These are phyloP conservation scores for Talaromyces sp. DNA, from an alignment of 2,329 filamentous ascomycete species.

Conservation along the genomic window DNA sequence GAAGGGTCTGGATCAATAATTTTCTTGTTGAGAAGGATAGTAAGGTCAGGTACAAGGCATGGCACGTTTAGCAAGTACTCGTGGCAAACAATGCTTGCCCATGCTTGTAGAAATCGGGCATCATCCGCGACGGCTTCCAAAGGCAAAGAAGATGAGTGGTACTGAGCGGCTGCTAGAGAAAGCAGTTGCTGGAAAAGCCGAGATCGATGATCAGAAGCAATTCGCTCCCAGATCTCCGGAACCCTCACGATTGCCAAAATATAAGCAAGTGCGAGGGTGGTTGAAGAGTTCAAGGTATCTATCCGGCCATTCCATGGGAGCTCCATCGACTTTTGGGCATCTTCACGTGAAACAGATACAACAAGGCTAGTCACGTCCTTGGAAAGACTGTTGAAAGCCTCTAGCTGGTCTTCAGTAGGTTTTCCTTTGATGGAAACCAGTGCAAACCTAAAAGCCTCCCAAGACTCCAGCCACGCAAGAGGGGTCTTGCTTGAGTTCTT, in stretches of 20 bases:
- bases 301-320: conserved; percentile 42
- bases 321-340: conserved; percentile 29
- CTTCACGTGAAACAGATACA: conserved; percentile 24
- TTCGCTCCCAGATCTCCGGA: conserved; percentile 32
- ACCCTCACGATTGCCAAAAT: conserved; percentile 36
- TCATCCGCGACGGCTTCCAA: conserved; percentile 31
- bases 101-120: conserved; percentile 40
- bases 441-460: conserved; percentile 41
- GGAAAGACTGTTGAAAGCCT: conserved; percentile 28
- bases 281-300: conserved; percentile 36
- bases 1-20: conserved; percentile 31
- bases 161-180: conserved; percentile 34
- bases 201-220: conserved; percentile 34
- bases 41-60: conserved; percentile 37
- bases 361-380: conserved; percentile 31
- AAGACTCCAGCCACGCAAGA: conserved; percentile 37
- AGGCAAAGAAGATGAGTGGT: conserved; percentile 23
- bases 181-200: conserved; percentile 39
- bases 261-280: conserved; percentile 37
- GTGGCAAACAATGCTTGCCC: conserved; percentile 42
- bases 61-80: conserved; percentile 42
- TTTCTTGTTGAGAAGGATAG: conserved; percentile 35
- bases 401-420: conserved; percentile 22
- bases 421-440: conserved; percentile 30
- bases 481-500: conserved; percentile 26